phyloP scores from a whole-genome alignment of 1,139 yeast species.

The Yamadazyma songkhlaensis region DNA sequence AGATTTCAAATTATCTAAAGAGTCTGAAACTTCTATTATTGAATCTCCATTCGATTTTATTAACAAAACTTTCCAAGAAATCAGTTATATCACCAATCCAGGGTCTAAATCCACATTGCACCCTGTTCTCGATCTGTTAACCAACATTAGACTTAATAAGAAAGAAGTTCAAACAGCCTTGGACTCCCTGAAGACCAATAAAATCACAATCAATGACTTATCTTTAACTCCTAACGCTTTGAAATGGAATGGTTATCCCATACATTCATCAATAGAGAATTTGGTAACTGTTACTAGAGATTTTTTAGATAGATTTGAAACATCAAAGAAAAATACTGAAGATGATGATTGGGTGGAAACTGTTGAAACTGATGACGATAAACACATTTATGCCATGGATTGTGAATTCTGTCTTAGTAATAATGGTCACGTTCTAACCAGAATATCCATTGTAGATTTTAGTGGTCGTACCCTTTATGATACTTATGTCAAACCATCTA shows the following conservation, averaged over 20 bases:
- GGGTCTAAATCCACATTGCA: conserved; percentile 60
- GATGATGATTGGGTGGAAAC: conserved; percentile 59
- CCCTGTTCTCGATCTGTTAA: conserved; percentile 54
- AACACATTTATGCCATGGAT: conserved; percentile 75
- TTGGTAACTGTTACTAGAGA: not conserved
- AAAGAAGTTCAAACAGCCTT: conserved; percentile 44
- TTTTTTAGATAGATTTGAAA: not conserved
- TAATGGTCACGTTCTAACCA: conserved; percentile 63
- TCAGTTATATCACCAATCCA: conserved; percentile 52
- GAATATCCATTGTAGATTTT: conserved; percentile 73
- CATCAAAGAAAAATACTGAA: not conserved
- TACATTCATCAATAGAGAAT: conserved; percentile 31
- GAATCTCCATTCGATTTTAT: conserved; percentile 8
- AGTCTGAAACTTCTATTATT: not conserved
- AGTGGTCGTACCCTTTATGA: conserved; percentile 62
- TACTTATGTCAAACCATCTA: conserved; percentile 72
- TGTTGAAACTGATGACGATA: conserved; percentile 48
- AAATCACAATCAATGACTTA: conserved; percentile 54
- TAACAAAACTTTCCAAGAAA: conserved; percentile 28
- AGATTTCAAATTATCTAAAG: conserved; percentile 24
- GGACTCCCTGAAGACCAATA: conserved; percentile 29
- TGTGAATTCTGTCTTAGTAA: conserved; percentile 87
- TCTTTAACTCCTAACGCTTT: conserved; percentile 47
- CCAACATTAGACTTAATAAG: conserved; percentile 53
- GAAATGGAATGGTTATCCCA: conserved; percentile 53